These are phyloP conservation scores for Saturnispora sanitii DNA, from an alignment of 805 yeast species.

Conservation along the genomic window DNA sequence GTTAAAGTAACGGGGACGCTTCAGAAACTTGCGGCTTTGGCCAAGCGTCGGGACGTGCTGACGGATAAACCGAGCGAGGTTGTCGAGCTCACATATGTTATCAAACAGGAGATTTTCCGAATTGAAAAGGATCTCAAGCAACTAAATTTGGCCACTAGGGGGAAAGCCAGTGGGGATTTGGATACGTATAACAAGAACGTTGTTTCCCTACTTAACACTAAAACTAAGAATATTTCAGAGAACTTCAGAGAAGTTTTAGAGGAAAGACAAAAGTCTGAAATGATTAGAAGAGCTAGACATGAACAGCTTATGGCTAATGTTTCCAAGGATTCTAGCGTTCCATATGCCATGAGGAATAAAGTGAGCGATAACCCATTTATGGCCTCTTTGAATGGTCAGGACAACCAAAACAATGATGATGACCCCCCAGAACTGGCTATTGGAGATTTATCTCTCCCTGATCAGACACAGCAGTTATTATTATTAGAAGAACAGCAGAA, in stretches of 20 bases:
- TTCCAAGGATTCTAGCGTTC: conserved; percentile 11
- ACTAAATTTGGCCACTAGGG: conserved; percentile 31
- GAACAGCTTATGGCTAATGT: conserved; percentile 62
- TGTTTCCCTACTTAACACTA: conserved; percentile 75
- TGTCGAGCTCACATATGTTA: conserved; percentile 79
- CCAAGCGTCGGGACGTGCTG: conserved; percentile 82
- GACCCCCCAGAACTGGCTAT: conserved; percentile 38
- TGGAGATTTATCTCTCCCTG: conserved; percentile 46
- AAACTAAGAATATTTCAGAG: conserved; percentile 85
- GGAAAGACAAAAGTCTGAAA: conserved; percentile 73
- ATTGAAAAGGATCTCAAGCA: conserved; percentile 63
- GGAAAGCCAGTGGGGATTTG: conserved; percentile 33
- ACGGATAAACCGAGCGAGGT: conserved; percentile 93
- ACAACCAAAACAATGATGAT: conserved; percentile 24
- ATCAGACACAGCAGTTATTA: conserved; percentile 74
- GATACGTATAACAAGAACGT: conserved; percentile 76
- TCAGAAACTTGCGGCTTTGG: conserved; percentile 67
- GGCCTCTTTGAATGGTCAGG: conserved; percentile 14
- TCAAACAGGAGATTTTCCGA: conserved; percentile 77
- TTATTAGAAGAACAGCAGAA: conserved; percentile 77
- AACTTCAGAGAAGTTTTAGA: conserved; percentile 87
- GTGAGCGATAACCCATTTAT: conserved; percentile 31
- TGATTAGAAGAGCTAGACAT: conserved; percentile 69
- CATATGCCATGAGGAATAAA: conserved; percentile 21
- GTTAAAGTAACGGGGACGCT: conserved; percentile 75